A percentile compares a stretch with the other conserved stretches of the same genome.
Conservation (phyloP, 108 stramenopile species). For the Cyclostephanos tholiformis region DNA sequence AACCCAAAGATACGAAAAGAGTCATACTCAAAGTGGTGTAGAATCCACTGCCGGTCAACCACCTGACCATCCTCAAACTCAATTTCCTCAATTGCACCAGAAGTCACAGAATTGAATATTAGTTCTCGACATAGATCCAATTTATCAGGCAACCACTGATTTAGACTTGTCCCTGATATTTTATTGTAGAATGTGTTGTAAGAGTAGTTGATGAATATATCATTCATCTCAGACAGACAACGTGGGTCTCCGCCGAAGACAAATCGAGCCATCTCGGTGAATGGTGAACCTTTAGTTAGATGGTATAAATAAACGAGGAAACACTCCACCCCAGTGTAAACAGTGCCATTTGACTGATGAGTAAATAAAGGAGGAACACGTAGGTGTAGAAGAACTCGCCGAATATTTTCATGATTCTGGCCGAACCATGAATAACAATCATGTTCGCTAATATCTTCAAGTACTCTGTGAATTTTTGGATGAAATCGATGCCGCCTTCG, state of each 20-base stretch:
- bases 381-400: no score
- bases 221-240: not conserved
- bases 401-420: no score
- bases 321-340: not conserved
- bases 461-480: not conserved
- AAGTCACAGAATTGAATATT: not conserved
- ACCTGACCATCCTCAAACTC: not conserved
- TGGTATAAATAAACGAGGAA: no score
- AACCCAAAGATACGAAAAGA: slow-evolving; percentile 2
- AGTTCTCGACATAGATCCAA: not conserved
- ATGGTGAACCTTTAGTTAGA: no score
- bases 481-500: not conserved
- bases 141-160: not conserved
- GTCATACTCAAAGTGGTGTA: not conserved
- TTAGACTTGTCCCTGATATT: not conserved
- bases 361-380: not conserved
- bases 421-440: slow-evolving; percentile 1
- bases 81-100: not conserved
- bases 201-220: not conserved
- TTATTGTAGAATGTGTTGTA: slow-evolving; percentile 1
- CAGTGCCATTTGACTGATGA: not conserved
- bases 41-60: not conserved
- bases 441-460: not conserved
- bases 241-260: slow-evolving; percentile 9
- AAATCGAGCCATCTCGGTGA: no score